A percentile compares a stretch with the other conserved stretches of the same genome.
Conservation (phyloP, 495 filamentous ascomycete genomes). For the Pseudoneurospora amorphoporcata region DNA sequence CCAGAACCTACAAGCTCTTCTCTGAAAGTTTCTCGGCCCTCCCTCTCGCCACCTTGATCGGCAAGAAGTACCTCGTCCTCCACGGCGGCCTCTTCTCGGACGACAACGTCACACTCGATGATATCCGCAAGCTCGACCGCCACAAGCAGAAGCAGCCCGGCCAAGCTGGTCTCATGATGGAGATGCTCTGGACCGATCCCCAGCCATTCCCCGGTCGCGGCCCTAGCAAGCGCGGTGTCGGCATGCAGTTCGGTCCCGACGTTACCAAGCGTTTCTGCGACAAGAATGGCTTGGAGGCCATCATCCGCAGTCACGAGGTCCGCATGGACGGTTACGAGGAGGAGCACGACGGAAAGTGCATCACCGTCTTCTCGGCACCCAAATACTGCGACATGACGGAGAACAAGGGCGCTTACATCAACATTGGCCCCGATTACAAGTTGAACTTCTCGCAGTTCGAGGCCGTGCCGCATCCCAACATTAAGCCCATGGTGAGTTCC, state of each 20-base stretch:
- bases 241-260: conserved; percentile 93
- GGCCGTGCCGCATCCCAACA: conserved; percentile 89
- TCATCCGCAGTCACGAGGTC: conserved; percentile 96
- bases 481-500: conserved; percentile 80
- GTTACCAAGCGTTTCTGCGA: conserved; percentile 97
- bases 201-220: conserved; percentile 76
- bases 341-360: conserved; percentile 91
- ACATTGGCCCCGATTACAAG: conserved; percentile 86
- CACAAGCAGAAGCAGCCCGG: conserved; percentile 94
- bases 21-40: conserved; percentile 96
- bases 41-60: conserved; percentile 85
- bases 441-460: conserved; percentile 87
- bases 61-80: conserved; percentile 82
- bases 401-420: conserved; percentile 98
- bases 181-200: conserved; percentile 99
- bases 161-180: conserved; percentile 96
- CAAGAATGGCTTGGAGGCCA: conserved; percentile 82
- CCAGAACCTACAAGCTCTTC: conserved; percentile 82
- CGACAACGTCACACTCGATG: conserved; percentile 83
- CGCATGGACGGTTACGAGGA: conserved; percentile 97
- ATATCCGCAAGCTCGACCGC: conserved; percentile 84
- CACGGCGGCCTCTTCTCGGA: conserved; percentile 98
- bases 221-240: conserved; percentile 93
- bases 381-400: conserved; percentile 97
- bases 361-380: conserved; percentile 98